Conservation (phyloP, 768 basidiomycete genomes). For the Austroboletus eburneus region DNA sequence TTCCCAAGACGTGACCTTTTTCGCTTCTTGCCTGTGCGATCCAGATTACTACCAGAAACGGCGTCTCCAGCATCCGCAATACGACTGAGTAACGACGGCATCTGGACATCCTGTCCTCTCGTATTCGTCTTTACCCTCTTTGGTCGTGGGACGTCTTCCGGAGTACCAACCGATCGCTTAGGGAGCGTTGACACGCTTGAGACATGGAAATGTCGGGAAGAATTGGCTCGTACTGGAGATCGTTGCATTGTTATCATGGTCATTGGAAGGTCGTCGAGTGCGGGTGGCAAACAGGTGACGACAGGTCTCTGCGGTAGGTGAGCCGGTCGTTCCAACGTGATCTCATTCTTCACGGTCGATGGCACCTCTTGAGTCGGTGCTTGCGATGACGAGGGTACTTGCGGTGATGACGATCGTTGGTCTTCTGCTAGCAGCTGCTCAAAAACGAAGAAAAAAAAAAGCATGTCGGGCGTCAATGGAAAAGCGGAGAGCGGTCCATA, state of each 20-base stretch:
- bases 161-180: slow-evolving; percentile 24
- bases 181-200: slow-evolving; percentile 13
- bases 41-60: slow-evolving; percentile 12
- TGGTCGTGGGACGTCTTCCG: slow-evolving; percentile 31
- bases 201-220: slow-evolving; percentile 3
- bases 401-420: slow-evolving; percentile 13
- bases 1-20: slow-evolving; percentile 18
- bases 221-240: slow-evolving; percentile 11
- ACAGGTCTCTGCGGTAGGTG: slow-evolving; percentile 27
- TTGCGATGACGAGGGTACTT: slow-evolving; percentile 14
- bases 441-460: slow-evolving; percentile 40
- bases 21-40: slow-evolving; percentile 18
- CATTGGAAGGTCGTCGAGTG: slow-evolving; percentile 16
- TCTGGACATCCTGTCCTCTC: slow-evolving; percentile 24
- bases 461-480: slow-evolving; percentile 37
- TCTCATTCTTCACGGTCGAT: slow-evolving; percentile 10
- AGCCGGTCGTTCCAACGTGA: slow-evolving; percentile 18
- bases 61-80: slow-evolving; percentile 27
- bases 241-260: slow-evolving; percentile 8
- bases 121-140: slow-evolving; percentile 31
- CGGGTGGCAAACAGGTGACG: slow-evolving; percentile 5
- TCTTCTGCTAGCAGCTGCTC: slow-evolving; percentile 38
- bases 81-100: slow-evolving; percentile 44
- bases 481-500: slow-evolving; percentile 38
- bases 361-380: slow-evolving; percentile 10